phyloP scores from a whole-genome alignment of 225 moss, liverwort and hornwort genomes.

The Marchantia paleacea region DNA sequence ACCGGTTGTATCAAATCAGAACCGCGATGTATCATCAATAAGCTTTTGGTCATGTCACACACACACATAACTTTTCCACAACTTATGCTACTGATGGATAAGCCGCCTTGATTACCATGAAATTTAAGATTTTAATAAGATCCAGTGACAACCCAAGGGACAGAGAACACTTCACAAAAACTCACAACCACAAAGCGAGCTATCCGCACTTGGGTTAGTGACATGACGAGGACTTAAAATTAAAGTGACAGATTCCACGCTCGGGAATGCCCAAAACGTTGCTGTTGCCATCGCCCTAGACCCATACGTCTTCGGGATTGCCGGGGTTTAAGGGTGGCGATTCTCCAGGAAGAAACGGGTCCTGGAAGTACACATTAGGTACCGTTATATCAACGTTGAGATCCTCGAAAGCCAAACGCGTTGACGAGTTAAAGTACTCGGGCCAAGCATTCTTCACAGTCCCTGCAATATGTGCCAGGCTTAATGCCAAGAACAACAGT shows the following conservation, averaged over 20 bases:
- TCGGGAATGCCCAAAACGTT: neutral
- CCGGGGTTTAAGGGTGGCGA: neutral
- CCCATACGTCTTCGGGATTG: constrained; percentile 16
- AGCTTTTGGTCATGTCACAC: no score
- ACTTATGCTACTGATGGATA: no score
- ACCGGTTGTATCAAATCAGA: no score
- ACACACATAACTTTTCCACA: no score
- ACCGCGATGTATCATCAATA: no score
- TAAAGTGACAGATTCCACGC: constrained; percentile 10
- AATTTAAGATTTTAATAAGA: neutral
- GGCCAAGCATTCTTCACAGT: constrained; percentile 13
- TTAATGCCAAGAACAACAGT: no score
- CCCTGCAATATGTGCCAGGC: neutral
- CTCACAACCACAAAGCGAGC: no score
- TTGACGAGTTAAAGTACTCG: neutral
- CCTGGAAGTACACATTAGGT: neutral
- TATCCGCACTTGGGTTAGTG: neutral
- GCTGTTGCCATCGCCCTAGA: constrained; percentile 10
- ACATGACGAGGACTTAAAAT: constrained; percentile 5
- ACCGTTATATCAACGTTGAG: neutral
- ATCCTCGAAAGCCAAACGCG: neutral
- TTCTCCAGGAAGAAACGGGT: neutral
- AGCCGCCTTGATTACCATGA: neutral
- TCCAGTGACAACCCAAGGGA: neutral
- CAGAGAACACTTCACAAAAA: no score